A percentile compares a stretch with the other conserved stretches of the same genome.
Conservation (phyloP, 768 basidiomycete genomes). For the Lactarius hatsudake region DNA sequence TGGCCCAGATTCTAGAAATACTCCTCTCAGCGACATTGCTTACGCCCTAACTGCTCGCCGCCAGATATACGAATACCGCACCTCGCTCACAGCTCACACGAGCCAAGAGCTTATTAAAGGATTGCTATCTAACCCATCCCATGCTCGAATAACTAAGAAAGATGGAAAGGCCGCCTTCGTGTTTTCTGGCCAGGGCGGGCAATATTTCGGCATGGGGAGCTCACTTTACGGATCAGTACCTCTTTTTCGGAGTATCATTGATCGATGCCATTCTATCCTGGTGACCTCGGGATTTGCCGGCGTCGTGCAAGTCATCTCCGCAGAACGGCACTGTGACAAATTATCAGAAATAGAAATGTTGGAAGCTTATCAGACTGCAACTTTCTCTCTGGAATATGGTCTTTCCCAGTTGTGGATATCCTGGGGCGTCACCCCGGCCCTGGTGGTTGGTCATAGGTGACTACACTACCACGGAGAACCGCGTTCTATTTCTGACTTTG, state of each 20-base stretch:
- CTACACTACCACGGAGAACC: slow-evolving; percentile 23
- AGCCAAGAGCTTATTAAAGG: slow-evolving; percentile 47
- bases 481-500: slow-evolving; percentile 9
- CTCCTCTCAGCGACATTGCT: slow-evolving; percentile 49
- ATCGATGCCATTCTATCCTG: slow-evolving; percentile 57
- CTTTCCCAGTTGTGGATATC: slow-evolving; percentile 62
- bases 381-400: slow-evolving; percentile 62
- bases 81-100: slow-evolving; percentile 46
- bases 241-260: slow-evolving; percentile 50
- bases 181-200: slow-evolving; percentile 72
- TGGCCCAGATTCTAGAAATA: slow-evolving; percentile 28
- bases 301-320: slow-evolving; percentile 40
- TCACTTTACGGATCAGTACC: slow-evolving; percentile 50
- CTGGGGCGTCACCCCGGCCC: slow-evolving; percentile 63
- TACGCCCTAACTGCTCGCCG: slow-evolving; percentile 70
- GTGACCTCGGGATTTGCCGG: slow-evolving; percentile 49
- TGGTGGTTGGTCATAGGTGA: slow-evolving; percentile 71
- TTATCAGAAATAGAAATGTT: slow-evolving; percentile 38
- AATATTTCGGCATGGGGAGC: slow-evolving; percentile 63
- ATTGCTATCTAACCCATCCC: slow-evolving; percentile 38
- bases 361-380: slow-evolving; percentile 50
- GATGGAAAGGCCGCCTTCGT: slow-evolving; percentile 53
- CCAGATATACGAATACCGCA: slow-evolving; percentile 50
- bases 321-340: slow-evolving; percentile 29
- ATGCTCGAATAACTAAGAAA: slow-evolving; percentile 35